A percentile compares a stretch with the other conserved stretches of the same genome.
Evolutionary conservation across 2,329 filamentous ascomycete species (phyloP).

Genomic region (Claviceps spartinae): DNA sequence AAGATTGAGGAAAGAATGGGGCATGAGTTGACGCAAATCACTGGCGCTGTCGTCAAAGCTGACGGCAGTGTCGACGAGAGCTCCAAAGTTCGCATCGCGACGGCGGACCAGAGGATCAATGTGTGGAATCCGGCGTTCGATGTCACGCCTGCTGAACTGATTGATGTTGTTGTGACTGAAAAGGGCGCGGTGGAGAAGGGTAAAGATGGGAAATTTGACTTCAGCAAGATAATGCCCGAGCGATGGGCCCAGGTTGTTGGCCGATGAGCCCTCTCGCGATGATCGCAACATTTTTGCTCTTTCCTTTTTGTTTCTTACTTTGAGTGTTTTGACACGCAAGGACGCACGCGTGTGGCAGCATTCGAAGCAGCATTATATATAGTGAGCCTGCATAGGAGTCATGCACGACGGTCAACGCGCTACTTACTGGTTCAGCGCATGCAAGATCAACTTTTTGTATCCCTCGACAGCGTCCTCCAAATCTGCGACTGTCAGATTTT

Average conservation of each 20-base stretch:
- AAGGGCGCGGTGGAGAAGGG: conserved; percentile 74
- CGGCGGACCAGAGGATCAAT: conserved; percentile 61
- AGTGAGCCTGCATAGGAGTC: background rate
- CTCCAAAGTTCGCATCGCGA: conserved; percentile 59
- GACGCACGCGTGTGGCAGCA: too few species aligned
- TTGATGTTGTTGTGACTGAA: conserved; percentile 92
- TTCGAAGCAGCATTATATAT: background rate
- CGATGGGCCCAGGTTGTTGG: conserved; percentile 29
- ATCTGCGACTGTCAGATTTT: conserved; percentile 62
- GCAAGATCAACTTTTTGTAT: conserved; percentile 57
- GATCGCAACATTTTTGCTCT: too few species aligned
- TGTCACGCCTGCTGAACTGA: conserved; percentile 75
- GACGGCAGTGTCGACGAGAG: conserved; percentile 50
- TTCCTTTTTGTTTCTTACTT: background rate
- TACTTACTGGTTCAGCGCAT: conserved; percentile 31
- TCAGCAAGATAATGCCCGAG: conserved; percentile 42
- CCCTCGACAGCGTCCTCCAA: conserved; percentile 66
- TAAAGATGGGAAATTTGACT: conserved; percentile 54
- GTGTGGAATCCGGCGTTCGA: conserved; percentile 98
- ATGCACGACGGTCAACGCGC: background rate
- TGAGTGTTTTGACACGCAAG: too few species aligned
- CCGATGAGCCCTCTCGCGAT: background rate
- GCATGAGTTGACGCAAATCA: conserved; percentile 74
- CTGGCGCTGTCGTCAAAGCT: conserved; percentile 55
- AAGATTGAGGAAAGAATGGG: conserved; percentile 77